Base-by-base conservation (phyloP, 208 protist species). In the Trypanosomatidae sp. region DNA sequence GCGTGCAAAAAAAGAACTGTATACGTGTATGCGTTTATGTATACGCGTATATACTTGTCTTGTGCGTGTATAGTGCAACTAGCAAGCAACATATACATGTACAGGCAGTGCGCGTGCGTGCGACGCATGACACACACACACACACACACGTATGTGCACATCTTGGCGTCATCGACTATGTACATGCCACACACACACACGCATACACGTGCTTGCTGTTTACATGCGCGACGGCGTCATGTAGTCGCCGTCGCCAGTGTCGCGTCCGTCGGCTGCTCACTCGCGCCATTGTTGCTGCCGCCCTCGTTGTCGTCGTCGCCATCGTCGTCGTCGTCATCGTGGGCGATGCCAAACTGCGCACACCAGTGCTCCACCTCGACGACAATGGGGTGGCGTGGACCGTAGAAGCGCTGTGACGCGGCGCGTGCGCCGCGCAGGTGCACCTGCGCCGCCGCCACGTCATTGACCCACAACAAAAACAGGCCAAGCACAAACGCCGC, bases 381-480 rank as follows among this genome's bases (percentile, higher is more conserved):
- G 24, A 86, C 75, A n/a, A 87, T 62, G 13, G 85, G 80, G 56
- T 93, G 85, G 10, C 64, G 64, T 5, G 54, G 49, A 25, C 85
- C 85, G 59, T 85, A 87, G 33, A 90, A 86, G 26, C 39, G 50
- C 51, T 88, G 75, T 19, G 57, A 73, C 24, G 39, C 61, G 2
- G 40, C 44, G 7, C 72, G 61, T 7, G 85, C 60, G 23, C 37
- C 35, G 22, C 18, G 23, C 18, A 93, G 58, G 60, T 80, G 65
- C 11, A 28, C 40, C 44, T 48, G 51, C 7, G 85, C 85, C 43
- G 76, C 66, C 7, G 30, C 26, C 11, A 66, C 53, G 25, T 90
- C 76, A 30, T 76, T 63, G 1, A 77, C 60, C 81, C 85, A 93
- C 26, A 93, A 48, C 13, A 89, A 59, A 48, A 88, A 93, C 11